Conservation (phyloP, 345 rosid genomes). For the Populus davidiana region DNA sequence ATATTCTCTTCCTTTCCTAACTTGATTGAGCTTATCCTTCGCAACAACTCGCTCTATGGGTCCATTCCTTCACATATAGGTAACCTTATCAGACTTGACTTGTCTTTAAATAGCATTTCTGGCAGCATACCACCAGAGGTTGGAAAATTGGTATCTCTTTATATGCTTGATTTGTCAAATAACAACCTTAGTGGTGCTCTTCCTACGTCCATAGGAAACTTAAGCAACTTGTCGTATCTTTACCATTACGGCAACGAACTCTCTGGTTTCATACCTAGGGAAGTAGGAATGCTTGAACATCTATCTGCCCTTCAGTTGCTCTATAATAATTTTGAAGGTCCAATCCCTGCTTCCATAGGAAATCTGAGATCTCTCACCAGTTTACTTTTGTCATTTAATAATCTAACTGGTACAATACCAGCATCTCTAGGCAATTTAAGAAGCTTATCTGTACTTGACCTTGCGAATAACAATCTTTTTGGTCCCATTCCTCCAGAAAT, state of each 20-base stretch:
- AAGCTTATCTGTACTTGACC: not conserved
- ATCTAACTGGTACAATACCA: not conserved
- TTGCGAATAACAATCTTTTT: not conserved
- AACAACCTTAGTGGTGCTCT: not conserved
- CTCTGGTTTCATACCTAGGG: too few relatives aligned
- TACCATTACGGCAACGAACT: too few relatives aligned
- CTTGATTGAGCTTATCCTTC: not conserved
- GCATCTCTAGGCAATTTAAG: not conserved
- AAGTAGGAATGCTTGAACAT: too few relatives aligned
- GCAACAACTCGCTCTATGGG: conserved; percentile 11
- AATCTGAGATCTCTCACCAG: not conserved
- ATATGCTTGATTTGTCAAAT: too few relatives aligned
- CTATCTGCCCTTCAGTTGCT: too few relatives aligned
- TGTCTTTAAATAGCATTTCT: too few relatives aligned
- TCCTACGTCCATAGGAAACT: not conserved
- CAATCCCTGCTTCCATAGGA: not conserved
- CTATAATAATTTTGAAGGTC: too few relatives aligned
- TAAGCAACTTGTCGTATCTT: too few relatives aligned
- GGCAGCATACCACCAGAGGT: too few relatives aligned
- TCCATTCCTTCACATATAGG: conserved; percentile 14
- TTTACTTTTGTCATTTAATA: not conserved
- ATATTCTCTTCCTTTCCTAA: conserved; percentile 16
- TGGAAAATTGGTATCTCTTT: too few relatives aligned
- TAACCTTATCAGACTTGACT: not conserved
- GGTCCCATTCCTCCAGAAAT: not conserved